Evolutionary conservation across 352 stramenopile species (phyloP).

Genomic region (Pythium apleroticum): DNA sequence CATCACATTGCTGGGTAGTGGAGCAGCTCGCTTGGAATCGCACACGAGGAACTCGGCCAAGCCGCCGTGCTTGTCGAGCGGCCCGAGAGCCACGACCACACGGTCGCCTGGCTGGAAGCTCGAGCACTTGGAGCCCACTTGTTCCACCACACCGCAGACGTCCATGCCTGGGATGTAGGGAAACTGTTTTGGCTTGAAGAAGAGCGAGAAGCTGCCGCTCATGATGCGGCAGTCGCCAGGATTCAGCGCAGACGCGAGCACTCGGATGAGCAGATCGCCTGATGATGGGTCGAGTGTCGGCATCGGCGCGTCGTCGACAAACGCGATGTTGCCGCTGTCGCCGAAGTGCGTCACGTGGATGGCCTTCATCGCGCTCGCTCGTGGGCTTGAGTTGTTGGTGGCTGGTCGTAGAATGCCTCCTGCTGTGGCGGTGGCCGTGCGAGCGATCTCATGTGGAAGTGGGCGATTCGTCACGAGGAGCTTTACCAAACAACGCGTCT

Average conservation of each 20-base stretch:
- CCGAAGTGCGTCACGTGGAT: slow-evolving; percentile 41
- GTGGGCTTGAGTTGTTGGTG: background rate
- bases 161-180: slow-evolving; percentile 47
- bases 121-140: slow-evolving; percentile 29
- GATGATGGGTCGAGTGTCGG: slow-evolving; percentile 25
- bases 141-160: slow-evolving; percentile 41
- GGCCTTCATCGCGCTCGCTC: slow-evolving; percentile 31
- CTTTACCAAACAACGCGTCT: slow-evolving; percentile 24
- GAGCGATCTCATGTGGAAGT: background rate
- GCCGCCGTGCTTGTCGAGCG: slow-evolving; percentile 27
- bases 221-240: slow-evolving; percentile 37
- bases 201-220: slow-evolving; percentile 37
- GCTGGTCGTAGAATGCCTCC: slow-evolving; percentile 9
- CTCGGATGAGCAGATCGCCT: slow-evolving; percentile 30
- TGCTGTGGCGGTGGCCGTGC: background rate
- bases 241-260: slow-evolving; percentile 37
- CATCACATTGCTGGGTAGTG: slow-evolving; percentile 26
- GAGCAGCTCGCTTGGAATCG: slow-evolving; percentile 21
- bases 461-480: slow-evolving; percentile 18
- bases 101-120: slow-evolving; percentile 35
- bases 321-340: slow-evolving; percentile 30
- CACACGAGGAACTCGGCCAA: slow-evolving; percentile 39
- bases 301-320: slow-evolving; percentile 21
- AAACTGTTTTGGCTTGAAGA: slow-evolving; percentile 40
- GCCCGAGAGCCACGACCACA: slow-evolving; percentile 30